phyloP scores from a whole-genome alignment of 441 rosid genomes.

The Populus hybrid region DNA sequence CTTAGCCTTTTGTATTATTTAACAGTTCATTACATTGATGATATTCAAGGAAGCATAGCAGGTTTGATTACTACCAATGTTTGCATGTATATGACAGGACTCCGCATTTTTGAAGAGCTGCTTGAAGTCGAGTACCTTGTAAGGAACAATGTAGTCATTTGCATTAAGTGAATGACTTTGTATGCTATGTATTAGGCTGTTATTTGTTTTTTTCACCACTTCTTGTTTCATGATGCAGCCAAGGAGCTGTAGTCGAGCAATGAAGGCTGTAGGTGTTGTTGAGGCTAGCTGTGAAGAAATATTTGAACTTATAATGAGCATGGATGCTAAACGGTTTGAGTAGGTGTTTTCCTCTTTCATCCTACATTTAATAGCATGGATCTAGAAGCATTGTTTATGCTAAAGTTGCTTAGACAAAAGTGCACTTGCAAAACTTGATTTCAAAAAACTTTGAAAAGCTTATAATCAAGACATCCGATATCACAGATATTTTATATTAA shows the following conservation, averaged over 20 bases:
- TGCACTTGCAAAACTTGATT: not conserved
- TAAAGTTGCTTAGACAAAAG: not conserved
- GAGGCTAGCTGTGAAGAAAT: slow-evolving; percentile 98
- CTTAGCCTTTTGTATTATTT: slow-evolving; percentile 9
- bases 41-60: not conserved
- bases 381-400: slow-evolving; percentile 15
- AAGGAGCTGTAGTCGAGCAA: slow-evolving; percentile 99
- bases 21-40: slow-evolving; percentile 14
- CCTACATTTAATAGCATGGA: slow-evolving; percentile 7
- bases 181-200: slow-evolving; percentile 20
- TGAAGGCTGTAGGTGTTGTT: slow-evolving; percentile 99
- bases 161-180: slow-evolving; percentile 11
- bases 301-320: slow-evolving; percentile 98
- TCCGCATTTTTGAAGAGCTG: slow-evolving; percentile 99
- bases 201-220: slow-evolving; percentile 24
- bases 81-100: slow-evolving; percentile 56
- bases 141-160: slow-evolving; percentile 29
- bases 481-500: not conserved
- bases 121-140: slow-evolving; percentile 99
- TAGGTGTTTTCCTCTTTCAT: slow-evolving; percentile 52
- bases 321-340: slow-evolving; percentile 99
- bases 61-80: not conserved
- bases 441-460: not conserved
- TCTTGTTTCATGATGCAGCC: slow-evolving; percentile 58
- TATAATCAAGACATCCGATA: not conserved